Conservation (phyloP, 768 basidiomycete genomes). For the Rhodosporidiobolus sp. region DNA sequence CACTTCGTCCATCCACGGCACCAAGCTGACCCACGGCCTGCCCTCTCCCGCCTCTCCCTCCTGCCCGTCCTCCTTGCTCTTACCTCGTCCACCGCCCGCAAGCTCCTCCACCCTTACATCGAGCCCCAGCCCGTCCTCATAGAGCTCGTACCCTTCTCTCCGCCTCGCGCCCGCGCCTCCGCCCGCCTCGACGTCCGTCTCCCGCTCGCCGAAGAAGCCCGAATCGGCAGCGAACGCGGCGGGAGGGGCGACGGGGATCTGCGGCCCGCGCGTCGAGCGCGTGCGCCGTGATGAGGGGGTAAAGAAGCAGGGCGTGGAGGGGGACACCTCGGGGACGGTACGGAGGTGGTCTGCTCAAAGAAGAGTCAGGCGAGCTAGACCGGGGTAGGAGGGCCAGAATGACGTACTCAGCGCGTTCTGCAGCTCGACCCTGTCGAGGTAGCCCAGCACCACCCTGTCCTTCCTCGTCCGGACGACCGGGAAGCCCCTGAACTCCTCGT, state of each 20-base stretch:
- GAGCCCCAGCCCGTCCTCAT: not conserved
- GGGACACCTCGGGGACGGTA: not conserved
- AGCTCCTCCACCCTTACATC: not conserved
- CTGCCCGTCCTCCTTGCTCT: too few relatives aligned
- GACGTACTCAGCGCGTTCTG: constrained; percentile 70
- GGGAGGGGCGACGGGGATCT: not conserved
- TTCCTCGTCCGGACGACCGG: constrained; percentile 25
- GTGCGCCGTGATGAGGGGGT: not conserved
- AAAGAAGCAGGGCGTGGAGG: constrained; percentile 27
- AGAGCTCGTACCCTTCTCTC: not conserved
- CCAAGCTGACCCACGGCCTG: constrained; percentile 26
- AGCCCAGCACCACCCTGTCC: constrained; percentile 66
- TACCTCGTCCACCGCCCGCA: not conserved
- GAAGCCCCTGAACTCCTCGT: constrained; percentile 39
- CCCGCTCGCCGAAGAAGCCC: not conserved
- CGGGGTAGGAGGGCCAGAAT: not conserved
- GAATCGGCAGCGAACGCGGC: not conserved
- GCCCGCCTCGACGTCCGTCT: not conserved
- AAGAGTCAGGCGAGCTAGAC: not conserved
- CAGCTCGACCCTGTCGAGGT: constrained; percentile 85
- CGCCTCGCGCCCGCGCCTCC: not conserved
- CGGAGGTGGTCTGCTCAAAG: constrained; percentile 17
- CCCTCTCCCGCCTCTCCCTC: not conserved
- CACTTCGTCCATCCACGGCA: constrained; percentile 40
- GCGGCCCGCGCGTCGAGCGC: not conserved